Base-by-base conservation (phyloP, 75 land plant species). In the Larix kaempferi region DNA sequence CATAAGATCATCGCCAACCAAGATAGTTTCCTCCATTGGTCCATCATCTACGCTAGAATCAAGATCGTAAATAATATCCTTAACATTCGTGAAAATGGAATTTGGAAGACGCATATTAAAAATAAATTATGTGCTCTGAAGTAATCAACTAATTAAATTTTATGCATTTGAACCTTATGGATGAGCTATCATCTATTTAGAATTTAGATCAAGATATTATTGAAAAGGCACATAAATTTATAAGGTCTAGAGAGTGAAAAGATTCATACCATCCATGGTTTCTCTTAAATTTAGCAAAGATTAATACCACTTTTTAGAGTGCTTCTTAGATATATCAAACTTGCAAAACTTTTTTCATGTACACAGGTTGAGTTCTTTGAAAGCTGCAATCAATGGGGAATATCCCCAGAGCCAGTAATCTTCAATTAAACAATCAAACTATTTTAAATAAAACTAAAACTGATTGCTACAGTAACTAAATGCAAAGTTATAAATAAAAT, bases 1-100 rank as follows among this genome's bases (percentile, higher is more conserved):
- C 95, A 93, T 93, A 14, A 93, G 81, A 74, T 93, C 95, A 78
- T 93, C 95, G 17, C 93, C 95, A 27, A 92, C 93, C 57, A 93
- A 80, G 52, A 93, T 83, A 55, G 91, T 91, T 76, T 93, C 95
- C 82, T 93, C 95, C 90, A 90, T 86, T 5, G 79, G 76, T 63
- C 79, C 90, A 55, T 90, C 61, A 80, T 84, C 88, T 27, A 91
- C 90, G 85, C 73, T 54, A 69, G 23, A 69, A 41, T n/a, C 73
- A 69, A 41, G n/a, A 44, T 11, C 25, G 14, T 69, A 41, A 41
- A 21, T 23, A 69, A 69, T 37, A 69, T 39, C 39, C 10, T 65
- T 65, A 65, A 33, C 35, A 35, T 17, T 6, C 16, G n/a, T 37
- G 16, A 65, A 6, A 29, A 33, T 4, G 21, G 39, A 33, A 29